These are phyloP conservation scores for Trichophyton verrucosum DNA, from an alignment of 2,329 filamentous ascomycete genomes.

Conservation along the genomic window DNA sequence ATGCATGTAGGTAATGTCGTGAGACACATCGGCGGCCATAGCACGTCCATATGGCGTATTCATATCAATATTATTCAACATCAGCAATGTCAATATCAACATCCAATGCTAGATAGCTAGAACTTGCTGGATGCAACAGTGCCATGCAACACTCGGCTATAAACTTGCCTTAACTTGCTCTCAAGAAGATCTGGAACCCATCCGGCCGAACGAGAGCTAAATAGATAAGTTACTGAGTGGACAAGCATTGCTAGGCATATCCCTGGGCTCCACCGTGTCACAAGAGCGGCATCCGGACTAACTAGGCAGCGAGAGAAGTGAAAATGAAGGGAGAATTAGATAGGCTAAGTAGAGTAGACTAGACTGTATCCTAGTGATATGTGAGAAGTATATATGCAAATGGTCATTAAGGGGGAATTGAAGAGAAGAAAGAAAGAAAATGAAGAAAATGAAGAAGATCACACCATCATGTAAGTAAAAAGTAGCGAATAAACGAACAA, in stretches of 20 bases:
- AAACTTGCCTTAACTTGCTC: too few relatives aligned
- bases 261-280: neutral
- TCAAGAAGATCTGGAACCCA: too few relatives aligned
- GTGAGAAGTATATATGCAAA: neutral
- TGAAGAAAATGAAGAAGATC: neutral
- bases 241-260: neutral
- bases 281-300: neutral
- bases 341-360: neutral
- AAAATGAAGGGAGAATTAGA: neutral
- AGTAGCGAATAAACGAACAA: neutral
- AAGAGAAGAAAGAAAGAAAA: too few relatives aligned
- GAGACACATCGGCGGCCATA: neutral
- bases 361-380: neutral
- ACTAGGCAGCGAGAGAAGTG: neutral
- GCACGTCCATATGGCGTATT: neutral
- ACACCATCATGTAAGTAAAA: neutral
- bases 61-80: neutral
- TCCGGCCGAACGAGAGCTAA: too few relatives aligned
- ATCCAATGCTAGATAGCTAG: too few relatives aligned
- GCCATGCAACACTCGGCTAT: neutral
- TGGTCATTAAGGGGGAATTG: too few relatives aligned
- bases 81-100: neutral
- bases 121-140: neutral
- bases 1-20: neutral
- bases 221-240: too few relatives aligned